Evolutionary conservation across 371 early-diverging fungal genomes (phyloP).

Genomic region (Zopfochytrium polystomum): DNA sequence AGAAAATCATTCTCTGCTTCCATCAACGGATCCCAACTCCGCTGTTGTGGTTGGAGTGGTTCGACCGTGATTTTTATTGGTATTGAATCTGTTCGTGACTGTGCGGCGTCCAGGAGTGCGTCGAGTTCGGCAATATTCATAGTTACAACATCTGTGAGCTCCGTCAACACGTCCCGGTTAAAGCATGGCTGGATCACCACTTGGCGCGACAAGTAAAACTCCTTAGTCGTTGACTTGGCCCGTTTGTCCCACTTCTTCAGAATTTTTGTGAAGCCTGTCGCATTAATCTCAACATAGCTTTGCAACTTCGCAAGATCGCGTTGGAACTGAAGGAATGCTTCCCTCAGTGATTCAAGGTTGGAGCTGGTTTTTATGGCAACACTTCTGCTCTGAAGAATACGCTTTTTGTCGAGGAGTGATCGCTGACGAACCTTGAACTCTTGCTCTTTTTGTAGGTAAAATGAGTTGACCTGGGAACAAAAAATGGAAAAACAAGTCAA

Average conservation of each 20-base stretch:
- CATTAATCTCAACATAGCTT: conserved; percentile 94
- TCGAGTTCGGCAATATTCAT: conserved; percentile 62
- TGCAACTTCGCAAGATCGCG: conserved; percentile 91
- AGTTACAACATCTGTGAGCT: conserved; percentile 78
- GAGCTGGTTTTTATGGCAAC: conserved; percentile 21
- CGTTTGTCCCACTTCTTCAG: conserved; percentile 98
- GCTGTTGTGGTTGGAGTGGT: too few relatives aligned
- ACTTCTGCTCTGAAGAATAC: conserved; percentile 47
- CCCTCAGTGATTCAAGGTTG: conserved; percentile 62
- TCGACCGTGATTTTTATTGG: too few relatives aligned
- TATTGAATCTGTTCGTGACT: too few relatives aligned
- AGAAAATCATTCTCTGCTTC: too few relatives aligned
- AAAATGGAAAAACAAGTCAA: neutral
- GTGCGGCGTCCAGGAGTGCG: conserved; percentile 48
- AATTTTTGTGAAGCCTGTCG: conserved; percentile 93
- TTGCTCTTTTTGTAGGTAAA: conserved; percentile 55
- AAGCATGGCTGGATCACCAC: conserved; percentile 94
- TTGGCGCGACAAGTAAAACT: conserved; percentile 90
- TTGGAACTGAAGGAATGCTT: conserved; percentile 87
- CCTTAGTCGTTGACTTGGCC: conserved; percentile 88
- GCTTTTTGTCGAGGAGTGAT: conserved; percentile 57
- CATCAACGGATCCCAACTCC: too few relatives aligned
- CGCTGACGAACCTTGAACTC: conserved; percentile 50
- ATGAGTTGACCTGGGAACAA: conserved; percentile 46
- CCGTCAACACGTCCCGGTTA: conserved; percentile 83